Base-by-base conservation (phyloP, 495 filamentous ascomycete genomes). In the Chaetomium cochliodes region DNA sequence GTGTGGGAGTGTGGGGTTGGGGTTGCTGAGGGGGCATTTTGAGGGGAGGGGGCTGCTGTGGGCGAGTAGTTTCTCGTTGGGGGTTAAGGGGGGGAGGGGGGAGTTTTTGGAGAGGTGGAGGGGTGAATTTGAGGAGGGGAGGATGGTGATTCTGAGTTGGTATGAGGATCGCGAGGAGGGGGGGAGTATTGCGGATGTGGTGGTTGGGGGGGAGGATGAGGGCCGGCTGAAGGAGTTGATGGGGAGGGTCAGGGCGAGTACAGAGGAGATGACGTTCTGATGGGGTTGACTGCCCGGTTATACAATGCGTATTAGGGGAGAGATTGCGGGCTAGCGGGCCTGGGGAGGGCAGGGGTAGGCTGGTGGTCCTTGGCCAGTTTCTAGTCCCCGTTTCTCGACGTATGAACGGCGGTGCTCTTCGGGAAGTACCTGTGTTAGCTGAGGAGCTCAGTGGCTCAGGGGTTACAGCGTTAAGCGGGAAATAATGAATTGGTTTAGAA, bases 101-200 rank as follows among this genome's bases (percentile, higher is more conserved):
- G 65, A 63, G 47, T 74, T 74, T 25, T 42, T 72, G n/a, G 58
- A 66, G 46, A 42, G n/a, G 49, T 72, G 68, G 65, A 63, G 52
- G 59, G 25, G 22, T 12, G 62, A 62, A 58, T 66, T 73, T 50
- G 66, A 70, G 55, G 46, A 26, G 1, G 69, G 72, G 20, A 47
- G 58, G 49, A 69, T 74, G 65, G 26, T 69, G 2, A 67, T 72
- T 55, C 25, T 73, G 64, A 69, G 67, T 22, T 74, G 73, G 73
- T 74, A 67, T 23, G 73, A 74, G 59, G 73, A 73, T 52, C 16
- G 7, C 5, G 63, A 58, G n/a, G 56, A 13, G 3, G 44, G 26
- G 20, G 53, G n/a, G 42, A 73, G 71, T 37, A 65, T 73, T 51
- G 73, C 65, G 6, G 69, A 74, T 60, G 67, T 74, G 15, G 70